Base-by-base conservation (phyloP, 169 alveolate species). In the Toxoplasma gondii region DNA sequence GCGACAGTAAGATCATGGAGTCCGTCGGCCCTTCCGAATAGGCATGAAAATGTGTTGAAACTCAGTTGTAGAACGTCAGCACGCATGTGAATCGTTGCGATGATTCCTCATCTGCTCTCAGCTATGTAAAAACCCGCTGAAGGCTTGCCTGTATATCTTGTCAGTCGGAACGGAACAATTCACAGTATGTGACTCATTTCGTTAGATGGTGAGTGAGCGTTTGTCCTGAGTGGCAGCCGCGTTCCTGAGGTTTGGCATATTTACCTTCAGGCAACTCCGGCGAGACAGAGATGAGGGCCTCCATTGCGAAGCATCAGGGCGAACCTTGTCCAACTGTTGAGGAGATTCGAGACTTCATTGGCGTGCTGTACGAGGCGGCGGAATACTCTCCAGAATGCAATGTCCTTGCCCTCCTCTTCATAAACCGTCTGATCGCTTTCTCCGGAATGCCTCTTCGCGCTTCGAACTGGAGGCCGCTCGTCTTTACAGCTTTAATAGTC, bases 391-490 rank as follows among this genome's bases (percentile, higher is more conserved):
- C 98, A 31, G 98, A 98, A 94, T 97, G 98, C 88, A 96, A 98
- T 96, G 97, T 98, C 88, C 97, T 98, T 69, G 96, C 98, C 93
- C 94, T 97, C 67, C 97, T 98, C 24, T 98, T 97, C 95, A 97
- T 98, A 24, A 97, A 98, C 88, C 93, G 99, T 83, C 95, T 98
- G 34, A 97, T 98, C 90, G 98, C 98, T 41, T 97, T 97, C 88
- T 69, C 93, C 22, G 88, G 93, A 12, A 88, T 97, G 91, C 98
- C 98, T 43, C 96, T 98, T 29, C 94, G 96, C 78, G 97, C 98
- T 1, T 96, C 98, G 31, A 98, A 97, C 90, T 98, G 99, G 98
- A 95, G 98, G 91, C 98, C 98, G 27, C 88, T 98, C 10, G 95
- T 97, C 43, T 95, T 98, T 54, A 96, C 98, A 91, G 96, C 98